Conservation (phyloP, 2,329 filamentous ascomycete genomes). For the Xylariaceae sp. region DNA sequence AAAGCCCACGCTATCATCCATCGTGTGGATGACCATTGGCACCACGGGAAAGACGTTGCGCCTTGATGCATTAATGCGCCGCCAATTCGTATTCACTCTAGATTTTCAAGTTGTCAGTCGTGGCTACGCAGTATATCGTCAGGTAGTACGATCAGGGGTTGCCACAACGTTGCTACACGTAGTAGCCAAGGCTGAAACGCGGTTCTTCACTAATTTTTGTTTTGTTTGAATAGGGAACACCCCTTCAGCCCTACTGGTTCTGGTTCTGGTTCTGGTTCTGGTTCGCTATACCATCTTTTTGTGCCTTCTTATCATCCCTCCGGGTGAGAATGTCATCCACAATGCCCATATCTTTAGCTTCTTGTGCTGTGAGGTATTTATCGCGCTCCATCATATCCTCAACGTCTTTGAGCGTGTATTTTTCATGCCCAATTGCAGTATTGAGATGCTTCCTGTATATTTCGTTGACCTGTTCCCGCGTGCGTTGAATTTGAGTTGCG, state of each 20-base stretch:
- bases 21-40: no score
- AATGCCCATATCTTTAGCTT: constrained; percentile 89
- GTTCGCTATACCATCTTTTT: constrained; percentile 1
- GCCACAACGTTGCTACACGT: background rate
- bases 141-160: background rate
- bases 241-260: background rate
- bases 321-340: constrained; percentile 85
- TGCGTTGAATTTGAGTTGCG: constrained; percentile 91
- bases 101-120: background rate
- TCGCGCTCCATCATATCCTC: constrained; percentile 97
- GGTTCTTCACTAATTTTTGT: background rate
- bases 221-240: background rate
- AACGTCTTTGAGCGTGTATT: constrained; percentile 81
- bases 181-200: constrained; percentile 1
- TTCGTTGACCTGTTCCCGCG: constrained; percentile 83
- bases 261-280: constrained; percentile 1
- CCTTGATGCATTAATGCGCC: no score
- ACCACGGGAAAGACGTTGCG: no score
- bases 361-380: constrained; percentile 87
- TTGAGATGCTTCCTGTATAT: constrained; percentile 91
- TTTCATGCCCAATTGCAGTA: constrained; percentile 74
- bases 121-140: background rate
- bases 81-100: background rate
- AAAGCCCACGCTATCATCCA: no score
- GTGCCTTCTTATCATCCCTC: constrained; percentile 54